phyloP scores from a whole-genome alignment of 1,284 basidiomycete genomes.

The Trametes versicolor region DNA sequence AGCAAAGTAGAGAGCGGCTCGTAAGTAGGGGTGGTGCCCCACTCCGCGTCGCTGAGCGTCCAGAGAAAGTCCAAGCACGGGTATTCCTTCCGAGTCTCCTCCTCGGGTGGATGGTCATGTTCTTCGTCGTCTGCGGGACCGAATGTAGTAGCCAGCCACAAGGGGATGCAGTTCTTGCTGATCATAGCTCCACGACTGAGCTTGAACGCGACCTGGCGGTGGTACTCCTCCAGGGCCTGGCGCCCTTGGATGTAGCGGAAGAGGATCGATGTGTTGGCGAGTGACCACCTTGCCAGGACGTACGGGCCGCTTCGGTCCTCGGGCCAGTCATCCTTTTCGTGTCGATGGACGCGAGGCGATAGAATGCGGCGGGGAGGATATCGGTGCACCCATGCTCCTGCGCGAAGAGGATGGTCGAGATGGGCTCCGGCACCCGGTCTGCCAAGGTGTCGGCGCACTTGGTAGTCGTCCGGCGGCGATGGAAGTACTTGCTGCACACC shows the following conservation, averaged over 20 bases:
- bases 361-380: constrained; percentile 52
- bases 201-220: background rate
- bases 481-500: background rate
- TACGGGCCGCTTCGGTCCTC: background rate
- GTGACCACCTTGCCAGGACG: background rate
- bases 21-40: background rate
- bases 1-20: background rate
- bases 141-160: background rate
- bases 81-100: background rate
- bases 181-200: background rate
- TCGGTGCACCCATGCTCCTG: constrained; percentile 46
- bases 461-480: too few relatives aligned
- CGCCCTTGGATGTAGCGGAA: background rate
- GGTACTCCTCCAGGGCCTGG: background rate
- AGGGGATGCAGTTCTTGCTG: background rate
- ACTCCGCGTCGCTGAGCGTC: background rate
- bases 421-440: background rate
- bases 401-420: background rate
- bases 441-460: background rate
- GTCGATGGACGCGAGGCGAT: constrained; percentile 47
- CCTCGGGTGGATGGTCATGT: background rate
- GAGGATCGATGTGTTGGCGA: background rate
- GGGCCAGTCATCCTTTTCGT: constrained; percentile 6
- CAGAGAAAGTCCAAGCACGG: background rate
- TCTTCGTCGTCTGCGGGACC: background rate